These are phyloP conservation scores for Penicillium pancosmium DNA, from an alignment of 495 filamentous ascomycete species.

Conservation along the genomic window DNA sequence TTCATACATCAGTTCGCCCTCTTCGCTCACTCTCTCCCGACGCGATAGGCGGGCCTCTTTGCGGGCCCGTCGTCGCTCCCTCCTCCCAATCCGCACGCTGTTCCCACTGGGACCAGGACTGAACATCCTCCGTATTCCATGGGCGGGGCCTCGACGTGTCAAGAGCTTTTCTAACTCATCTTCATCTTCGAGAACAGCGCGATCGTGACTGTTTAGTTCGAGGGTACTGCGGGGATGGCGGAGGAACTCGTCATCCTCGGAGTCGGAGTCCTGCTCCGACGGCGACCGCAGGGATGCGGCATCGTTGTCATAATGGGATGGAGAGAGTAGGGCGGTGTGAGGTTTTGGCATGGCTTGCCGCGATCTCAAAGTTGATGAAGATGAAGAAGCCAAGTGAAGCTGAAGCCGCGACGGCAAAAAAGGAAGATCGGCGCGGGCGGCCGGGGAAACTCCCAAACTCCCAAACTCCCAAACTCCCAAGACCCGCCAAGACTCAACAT, in stretches of 20 bases:
- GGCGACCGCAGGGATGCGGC: conserved; percentile 65
- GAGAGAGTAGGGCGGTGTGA: conserved; percentile 59
- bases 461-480: no score
- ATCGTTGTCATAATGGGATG: conserved; percentile 68
- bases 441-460: background rate
- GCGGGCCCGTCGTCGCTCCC: conserved; percentile 47
- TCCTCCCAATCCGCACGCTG: conserved; percentile 61
- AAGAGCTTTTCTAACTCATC: conserved; percentile 85
- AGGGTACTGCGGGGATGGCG: conserved; percentile 65
- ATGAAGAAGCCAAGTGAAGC: conserved; percentile 7
- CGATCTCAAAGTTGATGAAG: background rate
- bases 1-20: conserved; percentile 81
- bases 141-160: conserved; percentile 49
- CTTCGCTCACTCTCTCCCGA: conserved; percentile 55
- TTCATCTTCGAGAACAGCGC: conserved; percentile 80
- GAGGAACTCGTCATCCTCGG: conserved; percentile 71
- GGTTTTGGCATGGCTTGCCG: conserved; percentile 28
- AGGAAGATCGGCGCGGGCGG: conserved; percentile 9
- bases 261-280: conserved; percentile 75
- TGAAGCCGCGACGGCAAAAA: background rate
- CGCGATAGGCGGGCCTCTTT: conserved; percentile 47
- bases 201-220: conserved; percentile 72
- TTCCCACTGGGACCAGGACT: conserved; percentile 38
- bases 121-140: conserved; percentile 55
- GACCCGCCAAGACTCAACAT: background rate